Base-by-base conservation (phyloP, 768 basidiomycete genomes). In the Lenzites betulinus region DNA sequence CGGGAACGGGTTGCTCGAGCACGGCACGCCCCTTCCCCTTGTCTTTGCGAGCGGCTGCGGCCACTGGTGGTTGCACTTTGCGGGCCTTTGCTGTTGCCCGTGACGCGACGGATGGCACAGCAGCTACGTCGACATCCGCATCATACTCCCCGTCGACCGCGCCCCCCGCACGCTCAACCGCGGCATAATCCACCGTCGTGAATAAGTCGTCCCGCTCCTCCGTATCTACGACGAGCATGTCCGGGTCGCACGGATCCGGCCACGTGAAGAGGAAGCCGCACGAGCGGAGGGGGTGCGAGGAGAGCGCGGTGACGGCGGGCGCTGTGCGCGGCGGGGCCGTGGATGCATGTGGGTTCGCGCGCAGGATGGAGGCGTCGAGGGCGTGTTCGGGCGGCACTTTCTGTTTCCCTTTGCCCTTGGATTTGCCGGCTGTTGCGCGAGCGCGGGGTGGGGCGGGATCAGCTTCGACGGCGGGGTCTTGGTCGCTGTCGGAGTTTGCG, bases 221-320 rank as follows among this genome's bases (percentile, higher is more conserved):
- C n/a, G 53, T 58, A 20, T 62, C 60, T 7, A 58, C 52, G 39
- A 66, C 26, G n/a, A 67, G 41, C 41, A 50, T 26, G 43, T 58
- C 67, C 3, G 68, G 65, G 41, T 69, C 66, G 50, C 69, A 68
- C 18, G 70, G 64, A 38, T 72, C 62, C 1, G 67, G 62, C 51
- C 67, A 69, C 1, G 66, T 67, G 62, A 70, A 70, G 1, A 70
- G 8, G 62, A 71, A 70, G 35, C 58, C 62, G 50, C 64, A 54
- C 13, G 48, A 13, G 28, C 58, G 58, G 41, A 62, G 36, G 13
- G 54, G 46, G 60, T 54, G 44, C 11, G 61, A 56, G 43, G 51
- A 67, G 43, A 28, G 55, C 46, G 36, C 51, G 30, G 23, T 38
- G 18, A 36, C 12, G 9, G 44, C 47, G 59, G 53, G 33, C 26